Conservation (phyloP, 2,329 filamentous ascomycete genomes). For the Xylariaceae sp. region DNA sequence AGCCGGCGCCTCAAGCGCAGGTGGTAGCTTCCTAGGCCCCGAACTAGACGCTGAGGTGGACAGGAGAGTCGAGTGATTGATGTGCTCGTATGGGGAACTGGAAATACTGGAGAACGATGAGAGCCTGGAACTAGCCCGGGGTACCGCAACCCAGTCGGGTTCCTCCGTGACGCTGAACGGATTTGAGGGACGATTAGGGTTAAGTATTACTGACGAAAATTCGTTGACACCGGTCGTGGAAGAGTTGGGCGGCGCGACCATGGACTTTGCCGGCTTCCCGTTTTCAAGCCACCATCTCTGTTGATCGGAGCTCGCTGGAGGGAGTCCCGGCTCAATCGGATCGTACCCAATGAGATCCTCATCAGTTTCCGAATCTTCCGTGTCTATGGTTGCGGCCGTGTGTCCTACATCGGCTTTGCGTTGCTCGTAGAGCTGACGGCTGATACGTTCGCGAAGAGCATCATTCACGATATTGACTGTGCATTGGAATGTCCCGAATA, state of each 20-base stretch:
- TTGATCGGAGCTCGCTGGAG: slow-evolving; percentile 61
- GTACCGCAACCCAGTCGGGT: slow-evolving; percentile 74
- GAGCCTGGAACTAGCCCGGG: slow-evolving; percentile 48
- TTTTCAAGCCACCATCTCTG: slow-evolving; percentile 68
- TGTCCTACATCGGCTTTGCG: slow-evolving; percentile 62
- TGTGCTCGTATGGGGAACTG: slow-evolving; percentile 55
- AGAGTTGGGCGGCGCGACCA: slow-evolving; percentile 57
- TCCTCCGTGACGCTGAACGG: slow-evolving; percentile 72
- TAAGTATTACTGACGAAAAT: slow-evolving; percentile 55
- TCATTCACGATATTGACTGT: slow-evolving; percentile 78
- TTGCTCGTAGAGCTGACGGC: slow-evolving; percentile 67
- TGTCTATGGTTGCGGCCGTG: slow-evolving; percentile 51
- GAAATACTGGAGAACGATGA: slow-evolving; percentile 50
- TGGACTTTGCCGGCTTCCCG: slow-evolving; percentile 69
- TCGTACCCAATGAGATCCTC: slow-evolving; percentile 80
- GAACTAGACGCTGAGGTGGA: slow-evolving; percentile 43
- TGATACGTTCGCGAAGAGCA: slow-evolving; percentile 63
- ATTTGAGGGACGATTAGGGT: slow-evolving; percentile 70
- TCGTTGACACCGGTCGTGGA: slow-evolving; percentile 40
- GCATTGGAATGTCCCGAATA: slow-evolving; percentile 85
- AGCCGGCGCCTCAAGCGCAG: slow-evolving; percentile 43
- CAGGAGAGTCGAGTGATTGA: slow-evolving; percentile 45
- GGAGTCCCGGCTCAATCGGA: slow-evolving; percentile 71
- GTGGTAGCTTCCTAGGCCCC: slow-evolving; percentile 46
- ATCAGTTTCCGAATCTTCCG: slow-evolving; percentile 62